Evolutionary conservation across 371 early-diverging fungal species (phyloP).

Genomic region (Zychaea mexicana): DNA sequence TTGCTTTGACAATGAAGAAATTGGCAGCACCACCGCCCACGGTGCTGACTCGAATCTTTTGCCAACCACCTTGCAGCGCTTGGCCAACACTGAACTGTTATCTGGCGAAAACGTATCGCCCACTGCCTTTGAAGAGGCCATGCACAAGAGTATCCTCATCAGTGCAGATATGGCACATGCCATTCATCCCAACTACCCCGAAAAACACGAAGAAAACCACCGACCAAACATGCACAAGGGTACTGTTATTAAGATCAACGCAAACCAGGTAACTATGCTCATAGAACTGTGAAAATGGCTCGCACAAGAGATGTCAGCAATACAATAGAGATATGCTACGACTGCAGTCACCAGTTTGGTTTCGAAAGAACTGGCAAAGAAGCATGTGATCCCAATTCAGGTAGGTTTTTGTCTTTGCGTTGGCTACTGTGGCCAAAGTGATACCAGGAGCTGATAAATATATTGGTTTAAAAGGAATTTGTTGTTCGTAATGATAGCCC

Average conservation of each 20-base stretch:
- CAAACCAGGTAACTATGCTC: slow-evolving; percentile 73
- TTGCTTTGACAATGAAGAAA: slow-evolving; percentile 98
- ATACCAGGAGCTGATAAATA: too few species aligned
- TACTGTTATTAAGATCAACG: slow-evolving; percentile 93
- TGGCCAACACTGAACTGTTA: slow-evolving; percentile 41
- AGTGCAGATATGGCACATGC: slow-evolving; percentile 97
- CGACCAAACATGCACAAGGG: slow-evolving; percentile 92
- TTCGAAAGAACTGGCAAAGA: slow-evolving; percentile 78
- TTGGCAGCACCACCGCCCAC: slow-evolving; percentile 92
- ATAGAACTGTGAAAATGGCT: too few species aligned
- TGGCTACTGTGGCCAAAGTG: too few species aligned
- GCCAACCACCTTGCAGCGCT: slow-evolving; percentile 71
- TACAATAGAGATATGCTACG: slow-evolving; percentile 90
- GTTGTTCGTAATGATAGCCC: slow-evolving; percentile 93
- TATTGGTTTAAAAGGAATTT: slow-evolving; percentile 71
- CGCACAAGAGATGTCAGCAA: too few species aligned
- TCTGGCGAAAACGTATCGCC: slow-evolving; percentile 24
- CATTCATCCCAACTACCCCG: slow-evolving; percentile 87
- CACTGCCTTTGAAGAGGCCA: slow-evolving; percentile 81
- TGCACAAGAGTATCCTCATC: slow-evolving; percentile 86
- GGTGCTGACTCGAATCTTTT: slow-evolving; percentile 94
- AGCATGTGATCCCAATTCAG: slow-evolving; percentile 80
- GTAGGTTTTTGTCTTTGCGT: too few species aligned
- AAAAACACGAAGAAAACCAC: slow-evolving; percentile 91
- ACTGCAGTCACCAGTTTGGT: slow-evolving; percentile 85